phyloP scores from a whole-genome alignment of 805 yeast genomes.

The Kuraishia hungarica region DNA sequence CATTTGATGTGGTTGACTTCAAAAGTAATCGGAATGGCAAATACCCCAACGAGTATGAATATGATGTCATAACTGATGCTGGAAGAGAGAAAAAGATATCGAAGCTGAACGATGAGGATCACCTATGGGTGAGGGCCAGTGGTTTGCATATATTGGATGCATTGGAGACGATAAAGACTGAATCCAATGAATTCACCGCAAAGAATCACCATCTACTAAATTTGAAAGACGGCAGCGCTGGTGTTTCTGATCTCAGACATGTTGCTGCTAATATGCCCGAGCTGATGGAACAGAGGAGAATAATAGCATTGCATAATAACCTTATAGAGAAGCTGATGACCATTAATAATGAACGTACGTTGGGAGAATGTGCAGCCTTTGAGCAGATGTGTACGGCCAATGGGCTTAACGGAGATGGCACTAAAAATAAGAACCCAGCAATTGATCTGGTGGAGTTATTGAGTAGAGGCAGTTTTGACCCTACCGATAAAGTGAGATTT shows the following conservation, averaged over 20 bases:
- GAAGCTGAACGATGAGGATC: constrained; percentile 51
- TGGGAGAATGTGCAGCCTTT: constrained; percentile 71
- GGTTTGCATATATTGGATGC: constrained; percentile 52
- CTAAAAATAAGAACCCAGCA: constrained; percentile 44
- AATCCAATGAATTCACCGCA: background rate
- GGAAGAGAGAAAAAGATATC: constrained; percentile 32
- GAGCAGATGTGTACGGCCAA: constrained; percentile 78
- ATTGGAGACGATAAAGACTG: constrained; percentile 19
- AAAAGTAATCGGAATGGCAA: constrained; percentile 7
- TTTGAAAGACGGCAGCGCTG: background rate
- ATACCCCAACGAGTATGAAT: constrained; percentile 32
- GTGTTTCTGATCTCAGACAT: background rate
- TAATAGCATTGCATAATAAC: constrained; percentile 46
- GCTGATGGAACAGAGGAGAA: constrained; percentile 1
- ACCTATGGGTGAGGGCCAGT: constrained; percentile 69
- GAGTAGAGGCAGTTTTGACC: constrained; percentile 35
- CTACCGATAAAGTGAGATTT: constrained; percentile 65
- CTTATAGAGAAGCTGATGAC: constrained; percentile 59
- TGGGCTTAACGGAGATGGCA: constrained; percentile 64
- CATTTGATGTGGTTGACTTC: constrained; percentile 45
- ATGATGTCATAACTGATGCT: constrained; percentile 15
- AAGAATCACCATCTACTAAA: background rate
- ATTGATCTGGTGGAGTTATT: constrained; percentile 53
- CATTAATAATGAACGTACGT: constrained; percentile 43
- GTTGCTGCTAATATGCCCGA: background rate